Evolutionary conservation across 176 grass and related monocot genomes (phyloP), one percentile per base, ranked within the genome.

Genomic region (Alopecurus myosuroides): DNA sequence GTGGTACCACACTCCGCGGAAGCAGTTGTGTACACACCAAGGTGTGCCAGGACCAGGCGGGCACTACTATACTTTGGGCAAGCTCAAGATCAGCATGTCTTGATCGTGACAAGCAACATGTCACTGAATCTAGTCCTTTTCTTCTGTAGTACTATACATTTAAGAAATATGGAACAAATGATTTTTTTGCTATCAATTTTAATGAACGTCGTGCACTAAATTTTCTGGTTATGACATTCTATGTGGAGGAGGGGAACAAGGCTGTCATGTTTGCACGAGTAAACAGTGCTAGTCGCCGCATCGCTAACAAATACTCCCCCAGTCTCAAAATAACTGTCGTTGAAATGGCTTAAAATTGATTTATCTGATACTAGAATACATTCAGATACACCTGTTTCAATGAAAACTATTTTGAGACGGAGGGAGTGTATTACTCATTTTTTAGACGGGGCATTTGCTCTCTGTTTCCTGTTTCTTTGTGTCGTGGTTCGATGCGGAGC

Each of bases 51-150:
- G 72, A 56, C 61, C 49, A 87, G 18, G 7, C 57, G 33, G 72
- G 28, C 72, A 75, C 71, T 74, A 18, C 12, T 69, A 33, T 11
- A 33, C 56, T 53, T 73, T 41, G 19, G 46, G 46, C 9, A 53
- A 9, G 45, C 78, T 67, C 60, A 76, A 56, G 35, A 75, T n/a
- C n/a, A 69, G 79, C 85, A 82, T 66, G 85, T 76, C 78, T 44
- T 87, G 70, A 87, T 76, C 40, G 85, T 74, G 85, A 81, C 85
- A n/a, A 64, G n/a, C 23, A 72, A 22, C n/a, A 52, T 26, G 34
- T 19, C 3, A 39, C 33, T 77, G 34, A 70, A 51, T 71, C 39
- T 51, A 29, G 46, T 77, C 4, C 36, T 72, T 46, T 46, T 17
- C 40, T 73, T 45, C 25, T 42, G 23, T 20, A 11, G n/a, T n/a